Percentiles rank a stretch among this genome's conserved stretches.
These are phyloP conservation scores for Penicillium chermesinum DNA, from an alignment of 495 filamentous ascomycete species.

Conservation along the genomic window DNA sequence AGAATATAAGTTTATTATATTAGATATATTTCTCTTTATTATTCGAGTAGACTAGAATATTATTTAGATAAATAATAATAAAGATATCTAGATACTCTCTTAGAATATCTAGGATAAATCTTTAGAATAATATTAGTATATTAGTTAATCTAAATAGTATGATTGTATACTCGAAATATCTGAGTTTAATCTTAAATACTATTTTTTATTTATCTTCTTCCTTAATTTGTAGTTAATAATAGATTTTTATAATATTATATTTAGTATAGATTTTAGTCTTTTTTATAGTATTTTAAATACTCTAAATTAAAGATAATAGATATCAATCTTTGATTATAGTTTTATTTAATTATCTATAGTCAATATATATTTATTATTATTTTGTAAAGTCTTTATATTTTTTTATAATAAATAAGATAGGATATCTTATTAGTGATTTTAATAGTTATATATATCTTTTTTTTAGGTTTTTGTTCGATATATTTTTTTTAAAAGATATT, in stretches of 20 bases:
- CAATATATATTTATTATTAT: conserved; percentile 11
- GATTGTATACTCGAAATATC: conserved; percentile 14
- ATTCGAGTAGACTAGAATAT: conserved; percentile 13
- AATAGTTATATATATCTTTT: conserved; percentile 10
- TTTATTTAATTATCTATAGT: conserved; percentile 23
- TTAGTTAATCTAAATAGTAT: conserved; percentile 17
- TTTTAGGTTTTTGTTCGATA: conserved; percentile 15
- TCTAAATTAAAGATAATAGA: conserved; percentile 14
- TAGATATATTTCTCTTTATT: conserved; percentile 6
- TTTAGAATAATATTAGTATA: conserved; percentile 10
- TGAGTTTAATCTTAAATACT: conserved; percentile 13
- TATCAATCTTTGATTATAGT: conserved; percentile 23
- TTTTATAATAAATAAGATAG: conserved; percentile 22
- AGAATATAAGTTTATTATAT: conserved; percentile 2
- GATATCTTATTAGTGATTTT: conserved; percentile 10
- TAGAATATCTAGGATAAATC: conserved; percentile 2
- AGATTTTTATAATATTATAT: conserved; percentile 18
- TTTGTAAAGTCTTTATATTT: conserved; percentile 14
- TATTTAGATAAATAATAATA: conserved; percentile 4
- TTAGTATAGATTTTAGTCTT: conserved; percentile 21
- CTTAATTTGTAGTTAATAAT: conserved; percentile 13
- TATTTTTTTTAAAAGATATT: conserved; percentile 10
- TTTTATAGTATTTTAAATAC: conserved; percentile 16
- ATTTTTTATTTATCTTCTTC: conserved; percentile 15
- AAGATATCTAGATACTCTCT: conserved; percentile 12